phyloP scores from a whole-genome alignment of 2,329 filamentous ascomycete genomes.

The Sclerotinia nivalis region DNA sequence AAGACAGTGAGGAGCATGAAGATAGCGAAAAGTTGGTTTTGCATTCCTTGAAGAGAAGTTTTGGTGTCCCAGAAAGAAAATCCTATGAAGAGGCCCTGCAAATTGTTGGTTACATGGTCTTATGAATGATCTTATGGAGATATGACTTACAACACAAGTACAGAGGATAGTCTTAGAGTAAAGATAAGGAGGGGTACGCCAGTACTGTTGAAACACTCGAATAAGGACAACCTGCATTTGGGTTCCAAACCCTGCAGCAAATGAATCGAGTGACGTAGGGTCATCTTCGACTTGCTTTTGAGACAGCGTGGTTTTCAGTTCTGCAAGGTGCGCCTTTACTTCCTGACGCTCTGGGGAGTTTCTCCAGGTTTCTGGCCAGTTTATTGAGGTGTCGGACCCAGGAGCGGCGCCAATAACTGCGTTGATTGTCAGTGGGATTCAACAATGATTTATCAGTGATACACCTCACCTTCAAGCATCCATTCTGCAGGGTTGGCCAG shows the following conservation, averaged over 20 bases:
- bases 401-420: constrained; percentile 60
- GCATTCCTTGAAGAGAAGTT: constrained; percentile 61
- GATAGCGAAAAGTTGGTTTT: constrained; percentile 71
- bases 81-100: constrained; percentile 60
- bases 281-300: constrained; percentile 35
- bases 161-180: constrained; percentile 41
- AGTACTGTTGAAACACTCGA: constrained; percentile 65
- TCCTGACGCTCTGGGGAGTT: constrained; percentile 50
- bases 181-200: constrained; percentile 64
- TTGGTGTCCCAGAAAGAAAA: constrained; percentile 70
- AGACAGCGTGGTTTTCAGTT: constrained; percentile 50
- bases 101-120: constrained; percentile 2
- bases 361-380: constrained; percentile 65
- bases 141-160: constrained; percentile 27
- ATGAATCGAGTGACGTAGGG: constrained; percentile 51
- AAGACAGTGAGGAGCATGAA: constrained; percentile 77
- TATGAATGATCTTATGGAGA: neutral
- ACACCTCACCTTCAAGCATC: constrained; percentile 58
- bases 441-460: neutral
- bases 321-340: constrained; percentile 51
- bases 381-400: constrained; percentile 60
- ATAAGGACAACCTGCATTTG: constrained; percentile 58
- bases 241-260: constrained; percentile 59
- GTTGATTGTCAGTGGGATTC: constrained; percentile 25
- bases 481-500: constrained; percentile 80